Evolutionary conservation across 208 protist genomes (phyloP), one percentile per base, ranked within the genome.

Genomic region (Crithidia acanthocephali): DNA sequence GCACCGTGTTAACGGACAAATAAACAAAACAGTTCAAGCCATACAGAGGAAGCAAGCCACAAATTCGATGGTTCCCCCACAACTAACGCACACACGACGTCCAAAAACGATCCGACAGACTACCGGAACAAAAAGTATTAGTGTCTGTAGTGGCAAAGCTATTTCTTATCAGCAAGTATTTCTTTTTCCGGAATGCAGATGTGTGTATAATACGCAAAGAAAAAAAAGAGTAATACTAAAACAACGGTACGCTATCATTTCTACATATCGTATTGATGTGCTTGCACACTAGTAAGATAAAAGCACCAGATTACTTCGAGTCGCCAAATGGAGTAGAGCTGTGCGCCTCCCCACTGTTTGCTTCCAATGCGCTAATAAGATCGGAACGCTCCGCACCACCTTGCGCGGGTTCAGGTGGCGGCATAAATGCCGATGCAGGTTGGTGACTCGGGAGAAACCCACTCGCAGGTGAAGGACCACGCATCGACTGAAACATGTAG

Each of bases 311-410:
- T 57, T n/a, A 15, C 48, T 77, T 77, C 10, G 33, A 23, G 8
- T 66, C 64, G 9, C 50, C 27, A 53, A 77, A 77, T 16, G 72
- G 72, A 35, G 50, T 72, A 18, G 72, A 72, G 72, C 72, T 67
- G 64, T 77, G 72, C 4, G 50, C 57, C 30, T 67, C 64, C 20
- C 64, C 72, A 57, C 13, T 77, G 40, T 67, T 66, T 33, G 35
- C 63, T 23, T 77, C 64, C 13, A 72, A 28, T 3, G 72, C 64
- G 18, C 50, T 66, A 30, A 13, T 68, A 22, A 77, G 53, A 27
- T 72, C 64, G 2, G 63, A 77, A 6, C 32, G n/a, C 48, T 59
- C 53, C 3, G 30, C 58, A 9, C 63, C 35, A 32, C 65, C 65
- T 30, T 50, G 42, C 27, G 55, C 35, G 22, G 35, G 64, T 11